Base-by-base conservation (phyloP, 192 early-diverging fungal species). In the Lunasporangiospora selenospora region DNA sequence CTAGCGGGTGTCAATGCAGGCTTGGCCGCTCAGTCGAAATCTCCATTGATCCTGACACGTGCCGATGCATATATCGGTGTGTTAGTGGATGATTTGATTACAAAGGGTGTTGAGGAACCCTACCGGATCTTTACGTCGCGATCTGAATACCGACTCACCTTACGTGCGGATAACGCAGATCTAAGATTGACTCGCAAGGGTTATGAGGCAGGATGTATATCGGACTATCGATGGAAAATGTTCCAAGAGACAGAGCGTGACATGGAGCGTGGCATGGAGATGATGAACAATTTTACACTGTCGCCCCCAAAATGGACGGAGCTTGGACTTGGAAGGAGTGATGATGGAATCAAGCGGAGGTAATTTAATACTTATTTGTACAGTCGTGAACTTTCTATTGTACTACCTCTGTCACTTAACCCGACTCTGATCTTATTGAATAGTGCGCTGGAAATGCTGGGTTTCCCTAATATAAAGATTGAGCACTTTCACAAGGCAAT, bases 31-130 rank as follows among this genome's bases (percentile, higher is more conserved):
- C 65, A 76, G 33, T 75, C 80, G 1, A 69, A 67, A 27, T 58
- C 81, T 1, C 84, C 88, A 46, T 83, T 93, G 50, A 77, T 85
- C 7, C 79, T 93, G 26, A 85, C 87, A 47, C 81, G 92, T 18
- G 87, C 89, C 1, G 90, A 93, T 56, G 92, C 87, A 0, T 93
- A 93, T 58, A 84, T 93, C 57, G 92, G 92, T 43, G 90, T 93
- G 6, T 70, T 93, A 18, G 87, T 92, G 44, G 92, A 93, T 59
- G 92, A 93, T 65, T 73, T 93, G 62, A 91, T 87, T 43, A 92
- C 87, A 9, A 90, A 89, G 33, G 92, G 92, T 6, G 90, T 93
- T 11, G 83, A 89, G 16, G 92, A 93, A 65, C 92, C 92, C 2
- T 93, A 93, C 58, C 78, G 92, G 18, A 86, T 93, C 4, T 93